Percentiles rank a stretch among this genome's conserved stretches.
Conservation (phyloP, 2,329 filamentous ascomycete genomes). For the Paecilomyces niveus region DNA sequence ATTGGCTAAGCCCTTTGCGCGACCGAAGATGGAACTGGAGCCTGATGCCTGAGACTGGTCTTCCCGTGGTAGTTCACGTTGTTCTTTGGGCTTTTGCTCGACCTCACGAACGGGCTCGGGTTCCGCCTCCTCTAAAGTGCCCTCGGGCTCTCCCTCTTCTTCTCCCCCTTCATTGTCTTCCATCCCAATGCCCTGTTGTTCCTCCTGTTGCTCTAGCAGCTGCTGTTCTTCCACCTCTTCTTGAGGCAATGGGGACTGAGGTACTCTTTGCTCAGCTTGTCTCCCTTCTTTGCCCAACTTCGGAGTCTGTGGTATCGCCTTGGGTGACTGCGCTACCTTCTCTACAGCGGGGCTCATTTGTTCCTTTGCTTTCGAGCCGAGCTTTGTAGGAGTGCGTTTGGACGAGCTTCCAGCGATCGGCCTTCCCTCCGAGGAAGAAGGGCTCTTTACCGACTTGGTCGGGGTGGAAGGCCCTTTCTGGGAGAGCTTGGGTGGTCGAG, state of each 20-base stretch:
- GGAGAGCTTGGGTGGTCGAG: constrained; percentile 1
- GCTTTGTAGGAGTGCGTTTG: not conserved
- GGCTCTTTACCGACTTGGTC: constrained; percentile 18
- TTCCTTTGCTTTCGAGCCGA: not conserved
- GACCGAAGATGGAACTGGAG: constrained; percentile 9
- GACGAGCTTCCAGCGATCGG: not conserved
- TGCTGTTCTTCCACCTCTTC: constrained; percentile 6
- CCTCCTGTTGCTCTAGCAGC: constrained; percentile 1
- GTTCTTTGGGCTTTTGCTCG: constrained; percentile 1
- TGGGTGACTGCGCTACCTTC: not conserved
- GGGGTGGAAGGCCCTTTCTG: constrained; percentile 16
- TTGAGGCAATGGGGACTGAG: not conserved
- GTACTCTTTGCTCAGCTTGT: not conserved
- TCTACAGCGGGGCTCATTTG: not conserved
- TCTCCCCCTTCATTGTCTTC: not conserved
- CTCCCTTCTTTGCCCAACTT: not conserved
- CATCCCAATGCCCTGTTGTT: not conserved
- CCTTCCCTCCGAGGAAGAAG: constrained; percentile 12
- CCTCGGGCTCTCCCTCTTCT: not conserved
- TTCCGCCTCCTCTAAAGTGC: constrained; percentile 1
- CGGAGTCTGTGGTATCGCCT: not conserved
- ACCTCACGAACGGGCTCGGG: constrained; percentile 3
- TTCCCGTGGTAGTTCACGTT: constrained; percentile 1
- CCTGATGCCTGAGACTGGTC: constrained; percentile 19
- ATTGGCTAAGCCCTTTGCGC: constrained; percentile 9